Conservation (phyloP, 2,329 filamentous ascomycete species). For the Fusarium brevicatenulatum region DNA sequence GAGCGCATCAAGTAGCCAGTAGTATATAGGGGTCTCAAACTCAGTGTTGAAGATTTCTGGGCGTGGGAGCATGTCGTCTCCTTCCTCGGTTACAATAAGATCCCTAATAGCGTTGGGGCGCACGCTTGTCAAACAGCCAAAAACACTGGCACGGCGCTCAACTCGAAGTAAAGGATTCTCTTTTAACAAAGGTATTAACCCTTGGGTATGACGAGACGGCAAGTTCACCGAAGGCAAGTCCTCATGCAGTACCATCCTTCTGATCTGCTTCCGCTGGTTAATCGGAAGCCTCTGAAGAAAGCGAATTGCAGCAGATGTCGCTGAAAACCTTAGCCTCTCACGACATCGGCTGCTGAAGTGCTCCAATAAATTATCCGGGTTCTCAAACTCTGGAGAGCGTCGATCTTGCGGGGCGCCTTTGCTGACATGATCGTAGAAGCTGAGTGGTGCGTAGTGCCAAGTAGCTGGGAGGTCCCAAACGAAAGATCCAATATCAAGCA, state of each 20-base stretch:
- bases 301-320: slow-evolving; percentile 3
- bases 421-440: background rate
- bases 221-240: background rate
- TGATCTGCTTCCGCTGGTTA: background rate
- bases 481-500: background rate
- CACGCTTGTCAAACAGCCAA: rapidly evolving
- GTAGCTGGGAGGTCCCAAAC: background rate
- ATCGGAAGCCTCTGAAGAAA: slow-evolving; percentile 2
- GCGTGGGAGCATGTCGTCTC: too few relatives aligned
- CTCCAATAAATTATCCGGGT: background rate
- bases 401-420: background rate
- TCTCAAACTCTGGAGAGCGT: background rate
- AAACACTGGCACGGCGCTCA: slow-evolving; percentile 12
- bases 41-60: rapidly evolving
- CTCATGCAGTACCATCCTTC: background rate
- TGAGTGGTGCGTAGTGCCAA: rapidly evolving
- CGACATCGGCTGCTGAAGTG: background rate
- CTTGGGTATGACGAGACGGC: background rate
- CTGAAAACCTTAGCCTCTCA: slow-evolving; percentile 16
- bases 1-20: slow-evolving; percentile 9
- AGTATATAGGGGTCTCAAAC: rapidly evolving
- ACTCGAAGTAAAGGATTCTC: slow-evolving; percentile 21
- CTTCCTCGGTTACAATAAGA: too few relatives aligned
- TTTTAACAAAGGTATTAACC: background rate
- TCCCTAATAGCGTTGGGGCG: too few relatives aligned